Base-by-base conservation (phyloP, 1,284 basidiomycete genomes). In the Irpex sp. region DNA sequence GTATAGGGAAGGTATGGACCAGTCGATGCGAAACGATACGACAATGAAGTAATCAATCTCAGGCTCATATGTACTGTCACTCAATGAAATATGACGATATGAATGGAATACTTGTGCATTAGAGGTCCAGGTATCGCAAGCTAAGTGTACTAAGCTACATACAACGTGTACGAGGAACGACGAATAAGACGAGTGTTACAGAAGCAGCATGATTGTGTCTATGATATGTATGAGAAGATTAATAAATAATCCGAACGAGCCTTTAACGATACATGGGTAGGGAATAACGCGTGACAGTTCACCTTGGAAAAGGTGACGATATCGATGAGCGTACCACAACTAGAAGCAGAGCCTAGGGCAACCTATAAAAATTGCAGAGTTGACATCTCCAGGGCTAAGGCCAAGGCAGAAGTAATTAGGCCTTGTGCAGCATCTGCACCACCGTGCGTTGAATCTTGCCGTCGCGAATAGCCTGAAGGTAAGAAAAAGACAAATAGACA, bases 391-490 rank as follows among this genome's bases (percentile, higher is more conserved):
- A 26, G 26, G 26, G 26, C 26, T 48, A 48, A 48, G 44, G 44
- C 17, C 13, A 48, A 48, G 44, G 13, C 13, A 48, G 17, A 48
- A 48, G 17, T 13, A 17, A 48, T 13, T 13, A 48, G 21, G 54
- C 54, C 54, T 56, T 56, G 26, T 56, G 54, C 67, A 89, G 86
- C 61, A 87, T 74, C 37, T 74, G 74, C 5, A 81, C 84, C 58
- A 92, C 78, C 47, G 86, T 77, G 15, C 80, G 73, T 68, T 88
- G 85, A 73, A 93, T 77, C 72, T 88, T 84, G 26, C 91, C 91
- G 72, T 93, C 89, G 31, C 90, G 82, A 66, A 88, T 86, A 15
- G 87, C 84, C 79, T 83, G 62, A 44, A 59, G 26, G 26, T 26
- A 26, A 52, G 61, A 51, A 21, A 51, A 17, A 51, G 7, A 51